phyloP scores from a whole-genome alignment of 1,139 yeast species.

The Starmera stellimalicola region DNA sequence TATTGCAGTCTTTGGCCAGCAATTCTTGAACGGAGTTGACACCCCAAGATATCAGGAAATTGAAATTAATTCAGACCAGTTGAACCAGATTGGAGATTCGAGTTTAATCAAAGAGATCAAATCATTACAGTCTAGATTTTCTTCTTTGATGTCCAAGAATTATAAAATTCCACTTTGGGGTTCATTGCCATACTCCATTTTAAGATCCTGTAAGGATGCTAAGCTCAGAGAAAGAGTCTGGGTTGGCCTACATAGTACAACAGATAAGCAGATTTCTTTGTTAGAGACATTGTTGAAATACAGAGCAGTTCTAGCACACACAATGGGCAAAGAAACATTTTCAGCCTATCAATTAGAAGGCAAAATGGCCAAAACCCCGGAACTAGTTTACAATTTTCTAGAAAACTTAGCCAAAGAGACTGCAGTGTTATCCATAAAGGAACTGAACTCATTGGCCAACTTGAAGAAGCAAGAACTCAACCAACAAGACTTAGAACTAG shows the following conservation, averaged over 20 bases:
- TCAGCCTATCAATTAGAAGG: constrained; percentile 79
- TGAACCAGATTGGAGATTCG: constrained; percentile 15
- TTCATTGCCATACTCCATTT: constrained; percentile 53
- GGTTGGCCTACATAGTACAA: constrained; percentile 58
- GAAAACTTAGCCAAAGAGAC: constrained; percentile 44
- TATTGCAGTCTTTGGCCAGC: constrained; percentile 76
- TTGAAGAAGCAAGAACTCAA: constrained; percentile 26
- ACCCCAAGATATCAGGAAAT: constrained; percentile 25
- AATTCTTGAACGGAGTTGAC: constrained; percentile 54
- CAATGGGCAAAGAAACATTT: constrained; percentile 65
- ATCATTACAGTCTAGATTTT: constrained; percentile 18
- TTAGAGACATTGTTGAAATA: constrained; percentile 52
- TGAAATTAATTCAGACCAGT: constrained; percentile 4
- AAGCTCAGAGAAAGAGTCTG: constrained; percentile 60
- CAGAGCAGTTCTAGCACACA: constrained; percentile 62
- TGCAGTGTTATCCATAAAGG: constrained; percentile 49
- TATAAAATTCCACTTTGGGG: constrained; percentile 63
- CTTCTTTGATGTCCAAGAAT: constrained; percentile 21
- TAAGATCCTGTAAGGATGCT: constrained; percentile 50
- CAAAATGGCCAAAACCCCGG: constrained; percentile 83
- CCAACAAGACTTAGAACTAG: constrained; percentile 13
- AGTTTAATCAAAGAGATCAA: constrained; percentile 26
- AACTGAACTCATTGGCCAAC: constrained; percentile 37
- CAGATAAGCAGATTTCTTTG: constrained; percentile 45
- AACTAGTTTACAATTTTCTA: constrained; percentile 64